Base-by-base conservation (phyloP, 2,329 filamentous ascomycete genomes). In the Pseudogymnoascus sp. region DNA sequence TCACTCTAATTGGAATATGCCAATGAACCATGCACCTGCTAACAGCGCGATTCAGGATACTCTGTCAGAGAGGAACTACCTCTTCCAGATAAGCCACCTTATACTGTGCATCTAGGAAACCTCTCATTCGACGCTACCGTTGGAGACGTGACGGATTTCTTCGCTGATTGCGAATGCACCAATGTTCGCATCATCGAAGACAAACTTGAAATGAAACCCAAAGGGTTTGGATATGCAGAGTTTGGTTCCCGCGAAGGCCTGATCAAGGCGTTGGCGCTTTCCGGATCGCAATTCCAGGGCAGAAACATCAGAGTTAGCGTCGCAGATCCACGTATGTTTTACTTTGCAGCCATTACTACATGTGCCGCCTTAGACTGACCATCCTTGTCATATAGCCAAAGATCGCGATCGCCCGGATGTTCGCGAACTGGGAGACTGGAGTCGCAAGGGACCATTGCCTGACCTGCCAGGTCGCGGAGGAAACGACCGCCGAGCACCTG, bases 181-280 rank as follows among this genome's bases (percentile, higher is more conserved):
- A 97, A 87, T 74, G 91, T 99, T 68, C 90, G 95, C 72, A 92
- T 99, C 71, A 96, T 99, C 67, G 93, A 97, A 80, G 96, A 99
- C 78, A 95, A 93, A 74, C 83, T 96, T 75, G 89, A 95, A 74
- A 87, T 89, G 77, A 92, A 93, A 73, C 95, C 95, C 68, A 99
- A 99, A 82, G 95, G 95, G 59, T 99, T 99, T 72, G 95, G 93
- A 66, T 99, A 99, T 75, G 93, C 96, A 68, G 95, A 99, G 77
- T 99, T 99, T 72, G 86, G 83, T 68, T 88, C 86, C 61, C 79
- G 95, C 50, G 93, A 98, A 60, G 93, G 93, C 65, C 81, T 99
- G 72, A 96, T 96, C 81, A 89, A 92, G 78, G 95, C 95, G 63
- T 84, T 99, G 67, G 85, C 87, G 64, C 84, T 95, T 67, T 93